These are phyloP conservation scores for Kwoniella sp. DNA, from an alignment of 768 basidiomycete genomes.

Conservation along the genomic window DNA sequence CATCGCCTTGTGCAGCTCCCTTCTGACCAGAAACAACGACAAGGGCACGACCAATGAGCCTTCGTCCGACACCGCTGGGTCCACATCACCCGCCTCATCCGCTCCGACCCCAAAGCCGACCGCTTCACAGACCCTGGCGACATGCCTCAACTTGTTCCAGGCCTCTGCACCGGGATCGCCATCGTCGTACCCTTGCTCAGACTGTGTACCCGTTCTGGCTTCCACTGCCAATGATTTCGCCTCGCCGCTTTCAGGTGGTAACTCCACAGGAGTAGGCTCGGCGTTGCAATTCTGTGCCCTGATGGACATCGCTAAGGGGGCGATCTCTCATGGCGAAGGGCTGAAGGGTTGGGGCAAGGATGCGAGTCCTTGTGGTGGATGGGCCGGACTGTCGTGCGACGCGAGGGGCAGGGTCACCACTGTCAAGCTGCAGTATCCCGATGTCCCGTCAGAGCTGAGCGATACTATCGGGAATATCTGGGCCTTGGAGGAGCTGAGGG, in stretches of 20 bases:
- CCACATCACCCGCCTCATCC: constrained; percentile 14
- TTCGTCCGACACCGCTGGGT: not conserved
- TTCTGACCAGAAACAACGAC: constrained; percentile 19
- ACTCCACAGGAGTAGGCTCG: constrained; percentile 45
- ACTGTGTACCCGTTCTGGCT: constrained; percentile 44
- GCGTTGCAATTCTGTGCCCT: constrained; percentile 50
- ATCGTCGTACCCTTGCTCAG: constrained; percentile 42
- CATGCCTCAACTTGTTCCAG: constrained; percentile 39
- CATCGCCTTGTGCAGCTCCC: constrained; percentile 34
- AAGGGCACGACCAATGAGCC: not conserved
- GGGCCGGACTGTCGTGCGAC: constrained; percentile 48
- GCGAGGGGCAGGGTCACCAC: constrained; percentile 36
- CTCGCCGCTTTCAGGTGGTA: constrained; percentile 23
- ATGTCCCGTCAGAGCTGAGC: constrained; percentile 39
- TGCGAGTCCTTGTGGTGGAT: constrained; percentile 42
- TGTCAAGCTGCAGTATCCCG: constrained; percentile 46
- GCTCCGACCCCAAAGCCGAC: constrained; percentile 13
- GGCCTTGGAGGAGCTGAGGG: constrained; percentile 36
- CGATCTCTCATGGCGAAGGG: constrained; percentile 8
- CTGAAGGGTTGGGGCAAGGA: constrained; percentile 31
- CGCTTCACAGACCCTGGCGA: constrained; percentile 23
- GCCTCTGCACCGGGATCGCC: constrained; percentile 26
- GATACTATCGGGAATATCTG: constrained; percentile 40
- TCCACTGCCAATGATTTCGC: constrained; percentile 43
- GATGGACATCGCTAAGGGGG: constrained; percentile 34